Evolutionary conservation across 2,329 filamentous ascomycete species (phyloP).

Genomic region (Alternaria tenuissima): DNA sequence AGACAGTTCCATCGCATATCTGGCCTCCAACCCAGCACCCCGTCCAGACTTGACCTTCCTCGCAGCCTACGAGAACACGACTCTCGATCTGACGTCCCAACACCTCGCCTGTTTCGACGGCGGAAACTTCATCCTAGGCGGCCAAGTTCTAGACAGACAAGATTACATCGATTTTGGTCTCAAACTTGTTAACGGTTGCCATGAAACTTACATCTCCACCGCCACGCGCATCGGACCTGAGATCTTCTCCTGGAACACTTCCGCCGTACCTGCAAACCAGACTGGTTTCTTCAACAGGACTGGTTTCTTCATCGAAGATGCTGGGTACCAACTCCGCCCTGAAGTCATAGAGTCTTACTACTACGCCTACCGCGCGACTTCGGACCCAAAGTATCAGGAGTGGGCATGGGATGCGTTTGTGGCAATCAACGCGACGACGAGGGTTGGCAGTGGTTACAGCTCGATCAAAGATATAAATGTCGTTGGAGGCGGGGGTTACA

Average conservation of each 20-base stretch:
- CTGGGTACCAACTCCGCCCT: constrained; percentile 74
- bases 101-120: constrained; percentile 81
- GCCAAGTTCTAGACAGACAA: constrained; percentile 70
- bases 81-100: constrained; percentile 50
- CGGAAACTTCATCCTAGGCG: constrained; percentile 85
- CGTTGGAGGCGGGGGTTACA: constrained; percentile 65
- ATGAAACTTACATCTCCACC: constrained; percentile 74
- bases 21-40: constrained; percentile 72
- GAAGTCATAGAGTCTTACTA: constrained; percentile 87
- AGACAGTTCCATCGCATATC: constrained; percentile 75
- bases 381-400: constrained; percentile 77
- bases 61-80: constrained; percentile 62
- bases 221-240: constrained; percentile 81
- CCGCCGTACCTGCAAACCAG: constrained; percentile 47
- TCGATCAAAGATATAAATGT: constrained; percentile 72
- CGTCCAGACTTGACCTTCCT: constrained; percentile 78
- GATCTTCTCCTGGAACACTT: constrained; percentile 52
- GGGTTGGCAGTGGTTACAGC: constrained; percentile 72
- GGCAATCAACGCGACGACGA: constrained; percentile 70
- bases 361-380: constrained; percentile 84
- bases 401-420: constrained; percentile 84
- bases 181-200: constrained; percentile 74
- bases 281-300: constrained; percentile 68
- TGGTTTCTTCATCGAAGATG: constrained; percentile 75
- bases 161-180: constrained; percentile 79